Conservation (phyloP, 306 rosid genomes). For the Quercus bicolor region DNA sequence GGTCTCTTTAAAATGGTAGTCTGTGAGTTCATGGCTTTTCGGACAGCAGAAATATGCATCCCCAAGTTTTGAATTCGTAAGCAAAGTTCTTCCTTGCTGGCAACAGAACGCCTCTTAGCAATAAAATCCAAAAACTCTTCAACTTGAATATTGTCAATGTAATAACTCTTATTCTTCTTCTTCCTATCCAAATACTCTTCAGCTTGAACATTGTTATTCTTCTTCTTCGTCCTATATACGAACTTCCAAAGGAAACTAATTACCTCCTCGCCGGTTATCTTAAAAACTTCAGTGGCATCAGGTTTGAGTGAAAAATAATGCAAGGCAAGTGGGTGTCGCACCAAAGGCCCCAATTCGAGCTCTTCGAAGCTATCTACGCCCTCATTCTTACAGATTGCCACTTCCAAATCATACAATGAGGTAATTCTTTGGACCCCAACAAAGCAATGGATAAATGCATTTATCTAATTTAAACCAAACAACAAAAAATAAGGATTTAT, state of each 20-base stretch:
- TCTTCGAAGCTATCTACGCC: constrained; percentile 63
- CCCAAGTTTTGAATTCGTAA: constrained; percentile 72
- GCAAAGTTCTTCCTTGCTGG: constrained; percentile 66
- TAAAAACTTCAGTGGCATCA: constrained; percentile 46
- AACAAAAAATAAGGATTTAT: neutral
- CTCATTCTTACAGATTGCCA: constrained; percentile 70
- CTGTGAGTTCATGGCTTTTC: constrained; percentile 49
- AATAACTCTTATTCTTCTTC: neutral
- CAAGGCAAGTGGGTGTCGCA: constrained; percentile 66
- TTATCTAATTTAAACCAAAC: constrained; percentile 51
- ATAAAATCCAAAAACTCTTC: constrained; percentile 78
- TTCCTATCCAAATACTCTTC: constrained; percentile 75
- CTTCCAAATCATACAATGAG: constrained; percentile 75
- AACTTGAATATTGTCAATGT: constrained; percentile 20
- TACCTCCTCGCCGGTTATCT: constrained; percentile 59
- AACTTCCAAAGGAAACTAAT: constrained; percentile 44
- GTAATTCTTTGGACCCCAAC: constrained; percentile 70
- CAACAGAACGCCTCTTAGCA: constrained; percentile 46
- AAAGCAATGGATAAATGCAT: constrained; percentile 89
- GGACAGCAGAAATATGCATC: constrained; percentile 47
- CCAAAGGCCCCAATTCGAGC: constrained; percentile 77
- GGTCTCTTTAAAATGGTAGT: constrained; percentile 26
- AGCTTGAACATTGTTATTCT: constrained; percentile 18
- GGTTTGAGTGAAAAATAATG: constrained; percentile 64
- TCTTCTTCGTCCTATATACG: constrained; percentile 13